Conservation (phyloP, 768 basidiomycete genomes). For the Rhizopogon sp. region DNA sequence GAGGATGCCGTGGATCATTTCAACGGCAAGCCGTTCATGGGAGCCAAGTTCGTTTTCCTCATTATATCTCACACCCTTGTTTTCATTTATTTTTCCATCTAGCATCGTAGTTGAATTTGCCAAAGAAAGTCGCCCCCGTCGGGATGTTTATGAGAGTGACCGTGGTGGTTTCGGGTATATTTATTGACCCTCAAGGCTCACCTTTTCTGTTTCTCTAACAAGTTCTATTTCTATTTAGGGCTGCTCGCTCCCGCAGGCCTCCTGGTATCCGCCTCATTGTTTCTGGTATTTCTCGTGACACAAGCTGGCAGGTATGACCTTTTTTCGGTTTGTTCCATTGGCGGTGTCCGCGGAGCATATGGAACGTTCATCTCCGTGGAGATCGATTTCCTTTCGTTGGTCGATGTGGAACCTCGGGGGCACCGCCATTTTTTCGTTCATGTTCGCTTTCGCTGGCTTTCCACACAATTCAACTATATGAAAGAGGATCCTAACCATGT, state of each 20-base stretch:
- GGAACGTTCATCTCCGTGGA: background rate
- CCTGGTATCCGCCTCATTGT: constrained; percentile 83
- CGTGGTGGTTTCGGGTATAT: constrained; percentile 49
- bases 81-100: background rate
- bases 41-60: constrained; percentile 55
- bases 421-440: constrained; percentile 1
- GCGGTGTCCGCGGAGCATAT: background rate
- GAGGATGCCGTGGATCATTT: constrained; percentile 88
- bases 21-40: constrained; percentile 88
- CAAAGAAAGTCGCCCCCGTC: constrained; percentile 84
- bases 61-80: constrained; percentile 1
- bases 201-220: constrained; percentile 7
- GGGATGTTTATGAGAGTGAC: constrained; percentile 64
- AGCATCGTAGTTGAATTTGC: constrained; percentile 97
- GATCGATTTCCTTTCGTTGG: background rate
- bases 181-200: background rate
- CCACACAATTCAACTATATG: constrained; percentile 10
- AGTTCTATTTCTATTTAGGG: constrained; percentile 26
- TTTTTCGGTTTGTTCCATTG: constrained; percentile 21
- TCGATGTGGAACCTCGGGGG: background rate
- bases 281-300: constrained; percentile 86
- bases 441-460: background rate
- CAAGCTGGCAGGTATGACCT: constrained; percentile 95
- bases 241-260: constrained; percentile 67
- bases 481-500: constrained; percentile 11